Evolutionary conservation across 2,329 filamentous ascomycete species (phyloP).

Genomic region (Bipolaris bicolor): DNA sequence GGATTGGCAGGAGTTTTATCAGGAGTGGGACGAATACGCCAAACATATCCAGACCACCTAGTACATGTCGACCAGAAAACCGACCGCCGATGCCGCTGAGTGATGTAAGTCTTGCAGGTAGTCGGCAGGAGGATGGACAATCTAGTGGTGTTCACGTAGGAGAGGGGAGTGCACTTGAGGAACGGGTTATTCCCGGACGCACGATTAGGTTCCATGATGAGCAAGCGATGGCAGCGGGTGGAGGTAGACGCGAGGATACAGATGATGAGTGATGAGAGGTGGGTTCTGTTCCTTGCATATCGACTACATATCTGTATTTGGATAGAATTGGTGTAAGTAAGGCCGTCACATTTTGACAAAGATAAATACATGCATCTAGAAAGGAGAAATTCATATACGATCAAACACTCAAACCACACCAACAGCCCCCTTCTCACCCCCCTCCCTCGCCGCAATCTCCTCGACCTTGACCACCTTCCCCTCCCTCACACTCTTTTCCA

Average conservation of each 20-base stretch:
- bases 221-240: background rate
- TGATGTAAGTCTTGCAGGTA: background rate
- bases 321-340: background rate
- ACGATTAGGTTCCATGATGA: constrained; percentile 43
- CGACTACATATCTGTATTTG: background rate
- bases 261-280: background rate
- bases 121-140: background rate
- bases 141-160: background rate
- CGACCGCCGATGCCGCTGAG: background rate
- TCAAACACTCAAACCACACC: background rate
- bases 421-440: constrained; percentile 32
- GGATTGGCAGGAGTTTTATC: constrained; percentile 47
- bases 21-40: constrained; percentile 23
- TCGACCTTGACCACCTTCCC: constrained; percentile 44
- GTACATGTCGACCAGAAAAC: background rate
- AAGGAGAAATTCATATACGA: no score
- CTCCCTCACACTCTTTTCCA: constrained; percentile 38
- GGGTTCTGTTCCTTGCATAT: background rate
- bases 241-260: background rate
- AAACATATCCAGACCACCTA: constrained; percentile 4
- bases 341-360: background rate
- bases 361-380: no score
- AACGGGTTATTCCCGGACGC: constrained; percentile 21
- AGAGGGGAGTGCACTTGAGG: background rate
- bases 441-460: constrained; percentile 40